Base-by-base conservation (phyloP, 1,284 basidiomycete genomes). In the Ustilago loliicola region DNA sequence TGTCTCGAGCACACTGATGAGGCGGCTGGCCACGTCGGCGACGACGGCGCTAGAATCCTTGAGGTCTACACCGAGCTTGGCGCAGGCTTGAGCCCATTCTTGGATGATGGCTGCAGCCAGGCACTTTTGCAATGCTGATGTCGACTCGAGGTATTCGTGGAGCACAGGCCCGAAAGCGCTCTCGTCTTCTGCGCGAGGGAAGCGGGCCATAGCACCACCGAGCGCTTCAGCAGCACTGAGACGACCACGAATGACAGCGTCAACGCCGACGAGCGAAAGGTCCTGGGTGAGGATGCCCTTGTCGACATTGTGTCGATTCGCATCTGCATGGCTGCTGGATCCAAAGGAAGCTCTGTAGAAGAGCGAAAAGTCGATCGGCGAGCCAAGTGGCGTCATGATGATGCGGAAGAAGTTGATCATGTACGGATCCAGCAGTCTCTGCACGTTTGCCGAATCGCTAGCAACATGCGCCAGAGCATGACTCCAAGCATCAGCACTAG, bases 221-320 rank as follows among this genome's bases (percentile, higher is more conserved):
- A 99, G 87, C 0, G 95, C 94, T 15, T 90, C 91, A 1, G 94
- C 92, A 2, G 92, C 91, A 4, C 93, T 91, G 4, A 98, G 88
- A 42, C 97, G 90, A 19, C 94, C 94, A 74, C 93, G 91, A 65
- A 97, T 88, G 32, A 95, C 91, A 1, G 91, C 88, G 82, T 98
- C 96, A 17, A 91, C 88, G 8, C 92, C 89, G 29, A 99, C 89
- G 23, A 99, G 89, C 0, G 93, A 91, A 61, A 96, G 88, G 85
- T 99, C 97, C 84, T 98, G 96, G 0, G 91, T 90, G 54, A 98
- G 89, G 91, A 99, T 96, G 67, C 93, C 93, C 89, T 95, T 98
- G 88, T 99, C 97, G 30, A 99, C 93, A 81, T 98, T 96, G 86
- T 99, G 83, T 88, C 87, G 23, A 84, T 86, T 65, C 88, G 88